Percentiles rank a stretch among this genome's conserved stretches.
Evolutionary conservation across 176 grass and related monocot genomes (phyloP).

Genomic region (Carex littledalei): DNA sequence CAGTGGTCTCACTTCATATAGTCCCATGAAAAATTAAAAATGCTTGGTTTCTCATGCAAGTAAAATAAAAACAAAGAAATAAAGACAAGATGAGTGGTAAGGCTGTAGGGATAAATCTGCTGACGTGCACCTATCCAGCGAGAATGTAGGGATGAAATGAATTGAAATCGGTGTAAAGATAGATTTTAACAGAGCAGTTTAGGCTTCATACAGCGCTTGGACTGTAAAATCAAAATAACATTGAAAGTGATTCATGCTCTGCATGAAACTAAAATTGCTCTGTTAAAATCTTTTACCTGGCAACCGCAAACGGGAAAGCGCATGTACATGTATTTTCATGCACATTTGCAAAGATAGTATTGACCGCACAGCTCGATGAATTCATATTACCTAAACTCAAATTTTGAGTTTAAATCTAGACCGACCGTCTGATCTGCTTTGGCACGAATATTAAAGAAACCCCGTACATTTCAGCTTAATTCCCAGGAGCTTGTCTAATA

Average conservation of each 20-base stretch:
- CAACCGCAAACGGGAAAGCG: not conserved
- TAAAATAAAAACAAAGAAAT: slow-evolving; percentile 3
- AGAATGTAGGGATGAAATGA: slow-evolving; percentile 22
- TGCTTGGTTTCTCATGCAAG: not conserved
- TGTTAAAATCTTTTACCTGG: no score
- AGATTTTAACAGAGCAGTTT: no score
- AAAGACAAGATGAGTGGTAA: slow-evolving; percentile 9
- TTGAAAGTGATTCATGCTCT: no score
- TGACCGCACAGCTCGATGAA: not conserved
- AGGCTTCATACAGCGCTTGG: no score
- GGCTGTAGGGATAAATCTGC: not conserved
- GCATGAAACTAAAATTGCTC: no score
- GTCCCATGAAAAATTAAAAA: slow-evolving; percentile 14
- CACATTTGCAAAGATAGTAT: not conserved
- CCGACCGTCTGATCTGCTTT: no score
- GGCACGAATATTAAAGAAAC: no score
- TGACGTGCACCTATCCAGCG: slow-evolving; percentile 8
- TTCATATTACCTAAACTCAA: no score
- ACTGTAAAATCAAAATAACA: no score
- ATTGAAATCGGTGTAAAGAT: not conserved
- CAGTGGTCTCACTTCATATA: slow-evolving; percentile 9
- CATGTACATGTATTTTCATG: not conserved
- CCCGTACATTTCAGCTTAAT: not conserved
- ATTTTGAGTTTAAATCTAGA: no score
- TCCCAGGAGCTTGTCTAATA: not conserved